Percentiles rank a stretch among this genome's conserved stretches.
These are phyloP conservation scores for Wickerhamiella australiensis DNA, from an alignment of 805 yeast genomes.

Conservation along the genomic window DNA sequence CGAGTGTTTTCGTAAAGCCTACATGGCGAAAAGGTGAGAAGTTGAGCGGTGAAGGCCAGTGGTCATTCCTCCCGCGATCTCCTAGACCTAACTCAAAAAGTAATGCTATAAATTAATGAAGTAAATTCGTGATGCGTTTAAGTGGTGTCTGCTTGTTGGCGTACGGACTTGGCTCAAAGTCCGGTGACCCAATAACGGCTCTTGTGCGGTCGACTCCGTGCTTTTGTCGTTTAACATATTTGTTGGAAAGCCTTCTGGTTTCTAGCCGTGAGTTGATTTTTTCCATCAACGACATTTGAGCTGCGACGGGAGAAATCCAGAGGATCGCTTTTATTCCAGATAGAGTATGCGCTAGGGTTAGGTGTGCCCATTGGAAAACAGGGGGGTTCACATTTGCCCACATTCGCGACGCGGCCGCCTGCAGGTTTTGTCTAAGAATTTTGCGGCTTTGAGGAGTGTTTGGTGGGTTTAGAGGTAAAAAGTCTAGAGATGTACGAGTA, in stretches of 20 bases:
- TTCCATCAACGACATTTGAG: slow-evolving; percentile 12
- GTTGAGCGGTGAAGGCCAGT: no score
- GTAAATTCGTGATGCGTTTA: not conserved
- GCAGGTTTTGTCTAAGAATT: not conserved
- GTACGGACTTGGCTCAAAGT: not conserved
- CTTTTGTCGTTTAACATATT: slow-evolving; percentile 23
- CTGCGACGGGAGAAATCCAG: not conserved
- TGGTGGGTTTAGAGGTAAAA: not conserved
- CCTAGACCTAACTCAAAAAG: not conserved
- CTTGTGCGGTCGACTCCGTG: slow-evolving; percentile 18
- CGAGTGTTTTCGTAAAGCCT: slow-evolving; percentile 36
- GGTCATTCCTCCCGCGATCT: no score
- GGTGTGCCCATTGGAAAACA: not conserved
- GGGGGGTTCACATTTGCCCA: not conserved
- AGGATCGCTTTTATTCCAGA: not conserved
- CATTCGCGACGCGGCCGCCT: slow-evolving; percentile 3
- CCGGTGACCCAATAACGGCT: slow-evolving; percentile 7
- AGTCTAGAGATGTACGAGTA: no score
- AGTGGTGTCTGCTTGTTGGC: not conserved
- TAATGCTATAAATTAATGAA: slow-evolving; percentile 4
- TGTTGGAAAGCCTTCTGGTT: slow-evolving; percentile 22
- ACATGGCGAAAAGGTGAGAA: not conserved
- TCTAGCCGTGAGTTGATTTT: slow-evolving; percentile 21
- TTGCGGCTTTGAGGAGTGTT: not conserved
- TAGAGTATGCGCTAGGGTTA: not conserved